phyloP scores from a whole-genome alignment of 352 stramenopile species.

The Phytophthora hibernalis region DNA sequence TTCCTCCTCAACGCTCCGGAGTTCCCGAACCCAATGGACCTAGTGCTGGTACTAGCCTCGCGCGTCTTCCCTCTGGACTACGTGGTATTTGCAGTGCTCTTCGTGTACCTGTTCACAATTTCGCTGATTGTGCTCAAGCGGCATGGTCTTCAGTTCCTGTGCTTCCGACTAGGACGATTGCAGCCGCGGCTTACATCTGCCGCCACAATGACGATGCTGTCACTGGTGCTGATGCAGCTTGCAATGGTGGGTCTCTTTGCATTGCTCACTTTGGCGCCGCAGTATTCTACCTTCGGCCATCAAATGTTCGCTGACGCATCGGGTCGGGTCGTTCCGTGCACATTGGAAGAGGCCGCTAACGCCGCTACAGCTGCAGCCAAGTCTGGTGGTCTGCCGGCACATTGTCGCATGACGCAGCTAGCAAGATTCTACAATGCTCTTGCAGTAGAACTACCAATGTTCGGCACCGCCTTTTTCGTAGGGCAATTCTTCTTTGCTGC shows the following conservation, averaged over 20 bases:
- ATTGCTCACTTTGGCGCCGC: slow-evolving; percentile 79
- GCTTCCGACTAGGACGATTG: slow-evolving; percentile 76
- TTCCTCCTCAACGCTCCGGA: slow-evolving; percentile 71
- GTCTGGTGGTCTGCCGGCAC: slow-evolving; percentile 31
- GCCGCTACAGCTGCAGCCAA: slow-evolving; percentile 41
- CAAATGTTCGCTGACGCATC: slow-evolving; percentile 69
- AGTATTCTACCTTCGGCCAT: slow-evolving; percentile 88
- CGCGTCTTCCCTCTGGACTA: slow-evolving; percentile 86
- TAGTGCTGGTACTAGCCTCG: slow-evolving; percentile 76
- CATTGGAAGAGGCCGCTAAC: slow-evolving; percentile 68
- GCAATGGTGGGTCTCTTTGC: slow-evolving; percentile 85
- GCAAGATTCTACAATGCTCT: slow-evolving; percentile 84
- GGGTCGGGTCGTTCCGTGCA: slow-evolving; percentile 61
- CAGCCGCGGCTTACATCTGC: slow-evolving; percentile 76
- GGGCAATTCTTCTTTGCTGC: slow-evolving; percentile 78
- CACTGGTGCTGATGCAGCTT: slow-evolving; percentile 84
- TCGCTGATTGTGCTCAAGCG: slow-evolving; percentile 79
- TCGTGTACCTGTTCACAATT: slow-evolving; percentile 82
- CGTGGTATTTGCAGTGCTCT: slow-evolving; percentile 78
- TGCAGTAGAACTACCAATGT: slow-evolving; percentile 74
- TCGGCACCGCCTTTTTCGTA: slow-evolving; percentile 77
- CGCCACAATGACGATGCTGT: slow-evolving; percentile 80
- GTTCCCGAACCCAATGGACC: slow-evolving; percentile 82
- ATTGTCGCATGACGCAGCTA: slow-evolving; percentile 83
- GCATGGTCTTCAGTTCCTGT: slow-evolving; percentile 82